A percentile compares a stretch with the other conserved stretches of the same genome.
phyloP scores from a whole-genome alignment of 306 rosid species.

The Vigna mungo region DNA sequence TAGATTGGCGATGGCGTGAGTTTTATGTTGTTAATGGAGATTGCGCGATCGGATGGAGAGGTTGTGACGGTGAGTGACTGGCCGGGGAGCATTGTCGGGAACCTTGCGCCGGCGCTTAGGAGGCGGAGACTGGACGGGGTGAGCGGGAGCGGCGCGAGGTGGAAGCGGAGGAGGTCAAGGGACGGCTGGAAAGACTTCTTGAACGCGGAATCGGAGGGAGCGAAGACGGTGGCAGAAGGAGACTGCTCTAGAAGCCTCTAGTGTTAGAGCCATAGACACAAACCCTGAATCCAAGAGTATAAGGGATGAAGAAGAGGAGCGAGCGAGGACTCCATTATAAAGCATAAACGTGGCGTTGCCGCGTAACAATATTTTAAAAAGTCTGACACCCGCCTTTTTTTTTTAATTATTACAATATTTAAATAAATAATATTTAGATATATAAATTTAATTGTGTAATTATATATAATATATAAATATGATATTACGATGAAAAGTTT shows the following conservation, averaged over 20 bases:
- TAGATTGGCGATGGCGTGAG: slow-evolving; percentile 56
- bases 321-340: too few relatives aligned
- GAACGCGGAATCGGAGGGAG: slow-evolving; percentile 79
- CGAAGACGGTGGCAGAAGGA: slow-evolving; percentile 76
- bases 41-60: slow-evolving; percentile 42
- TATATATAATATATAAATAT: too few relatives aligned
- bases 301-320: neutral
- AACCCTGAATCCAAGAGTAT: slow-evolving; percentile 73
- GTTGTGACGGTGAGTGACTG: slow-evolving; percentile 62
- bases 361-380: too few relatives aligned
- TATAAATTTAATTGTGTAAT: too few relatives aligned
- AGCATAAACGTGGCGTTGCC: too few relatives aligned
- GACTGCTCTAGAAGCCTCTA: slow-evolving; percentile 58
- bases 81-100: slow-evolving; percentile 66
- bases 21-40: slow-evolving; percentile 61
- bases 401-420: too few relatives aligned
- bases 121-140: slow-evolving; percentile 59
- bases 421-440: too few relatives aligned
- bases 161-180: slow-evolving; percentile 73
- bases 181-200: slow-evolving; percentile 73
- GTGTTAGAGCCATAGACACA: slow-evolving; percentile 77
- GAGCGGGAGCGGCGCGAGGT: slow-evolving; percentile 60
- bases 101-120: slow-evolving; percentile 63
- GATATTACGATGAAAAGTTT: too few relatives aligned
- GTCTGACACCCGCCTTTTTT: too few relatives aligned